These are phyloP conservation scores for Cytospora paraplurivora DNA, from an alignment of 2,329 filamentous ascomycete genomes.

Conservation along the genomic window DNA sequence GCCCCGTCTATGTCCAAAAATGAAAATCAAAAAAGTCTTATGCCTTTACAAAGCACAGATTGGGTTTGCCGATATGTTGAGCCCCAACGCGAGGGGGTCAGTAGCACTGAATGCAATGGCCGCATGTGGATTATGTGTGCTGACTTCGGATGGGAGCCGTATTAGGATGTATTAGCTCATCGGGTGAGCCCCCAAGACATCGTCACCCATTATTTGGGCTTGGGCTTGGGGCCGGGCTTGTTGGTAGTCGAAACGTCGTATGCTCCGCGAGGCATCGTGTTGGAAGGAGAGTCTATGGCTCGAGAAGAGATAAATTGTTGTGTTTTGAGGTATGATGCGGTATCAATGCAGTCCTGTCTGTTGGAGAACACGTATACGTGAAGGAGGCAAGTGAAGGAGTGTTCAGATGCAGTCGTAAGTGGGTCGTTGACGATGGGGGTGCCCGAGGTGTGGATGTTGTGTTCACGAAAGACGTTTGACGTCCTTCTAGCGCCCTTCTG, in stretches of 20 bases:
- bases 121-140: neutral
- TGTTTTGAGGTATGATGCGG: neutral
- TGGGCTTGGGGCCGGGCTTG: conserved; percentile 27
- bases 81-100: neutral
- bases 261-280: conserved; percentile 27
- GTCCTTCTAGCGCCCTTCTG: conserved; percentile 27
- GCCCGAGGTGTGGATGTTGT: conserved; percentile 12
- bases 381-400: neutral
- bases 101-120: neutral
- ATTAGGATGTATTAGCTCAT: neutral
- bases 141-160: neutral
- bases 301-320: neutral
- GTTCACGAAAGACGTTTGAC: conserved; percentile 12
- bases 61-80: neutral
- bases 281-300: neutral
- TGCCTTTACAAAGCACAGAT: conserved; percentile 1
- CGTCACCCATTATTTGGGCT: conserved; percentile 25
- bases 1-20: conserved; percentile 6
- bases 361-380: conserved; percentile 11
- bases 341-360: neutral
- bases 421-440: conserved; percentile 16
- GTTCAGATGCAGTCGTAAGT: conserved; percentile 5
- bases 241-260: conserved; percentile 29
- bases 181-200: neutral
- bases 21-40: neutral